phyloP scores from a whole-genome alignment of 1,284 basidiomycete species.

The Puccinia brachypodii region DNA sequence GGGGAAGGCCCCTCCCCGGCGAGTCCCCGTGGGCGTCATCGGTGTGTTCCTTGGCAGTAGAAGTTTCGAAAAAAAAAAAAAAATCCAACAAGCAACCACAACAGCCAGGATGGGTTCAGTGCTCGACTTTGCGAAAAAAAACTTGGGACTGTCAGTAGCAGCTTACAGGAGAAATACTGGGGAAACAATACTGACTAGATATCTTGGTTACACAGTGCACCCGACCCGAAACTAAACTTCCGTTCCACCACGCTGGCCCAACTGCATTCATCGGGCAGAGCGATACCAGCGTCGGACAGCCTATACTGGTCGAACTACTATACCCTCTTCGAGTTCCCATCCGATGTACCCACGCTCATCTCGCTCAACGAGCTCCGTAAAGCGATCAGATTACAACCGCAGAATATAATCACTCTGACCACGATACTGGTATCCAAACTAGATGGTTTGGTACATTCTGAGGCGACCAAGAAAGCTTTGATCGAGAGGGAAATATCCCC shows the following conservation, averaged over 20 bases:
- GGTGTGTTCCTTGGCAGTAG: too few relatives aligned
- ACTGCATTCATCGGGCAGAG: not conserved
- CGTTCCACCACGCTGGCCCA: conserved; percentile 30
- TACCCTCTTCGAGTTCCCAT: conserved; percentile 41
- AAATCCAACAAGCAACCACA: too few relatives aligned
- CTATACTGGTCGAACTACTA: conserved; percentile 38
- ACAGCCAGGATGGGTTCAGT: not conserved
- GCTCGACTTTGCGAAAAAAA: conserved; percentile 10
- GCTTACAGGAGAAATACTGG: not conserved
- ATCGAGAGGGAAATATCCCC: conserved; percentile 7
- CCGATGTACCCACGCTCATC: conserved; percentile 43
- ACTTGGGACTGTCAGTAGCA: conserved; percentile 15
- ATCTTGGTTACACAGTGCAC: too few relatives aligned
- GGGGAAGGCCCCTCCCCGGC: too few relatives aligned
- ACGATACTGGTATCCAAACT: conserved; percentile 17
- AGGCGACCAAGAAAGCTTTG: not conserved
- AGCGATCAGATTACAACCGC: conserved; percentile 14
- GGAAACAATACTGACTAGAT: not conserved
- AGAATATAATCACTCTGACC: conserved; percentile 35
- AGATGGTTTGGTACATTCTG: conserved; percentile 22
- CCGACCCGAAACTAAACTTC: conserved; percentile 43
- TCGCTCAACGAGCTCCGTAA: conserved; percentile 24
- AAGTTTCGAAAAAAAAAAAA: too few relatives aligned
- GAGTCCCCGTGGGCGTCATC: too few relatives aligned
- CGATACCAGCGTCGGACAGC: conserved; percentile 6